phyloP scores from a whole-genome alignment of 1,139 yeast genomes.

The Scheffersomyces titani region DNA sequence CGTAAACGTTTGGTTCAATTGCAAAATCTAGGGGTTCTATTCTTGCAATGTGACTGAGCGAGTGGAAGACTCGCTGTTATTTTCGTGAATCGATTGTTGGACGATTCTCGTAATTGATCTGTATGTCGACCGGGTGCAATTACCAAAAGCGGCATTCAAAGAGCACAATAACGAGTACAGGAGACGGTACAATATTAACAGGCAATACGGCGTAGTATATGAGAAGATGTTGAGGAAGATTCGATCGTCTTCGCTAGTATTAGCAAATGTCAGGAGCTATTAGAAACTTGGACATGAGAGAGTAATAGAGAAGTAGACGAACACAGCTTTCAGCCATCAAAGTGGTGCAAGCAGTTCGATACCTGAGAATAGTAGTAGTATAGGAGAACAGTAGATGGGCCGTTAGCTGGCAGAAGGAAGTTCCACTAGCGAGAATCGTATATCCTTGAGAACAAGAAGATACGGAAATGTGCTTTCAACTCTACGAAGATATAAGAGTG shows the following conservation, averaged over 20 bases:
- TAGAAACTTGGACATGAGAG: neutral
- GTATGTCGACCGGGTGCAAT: neutral
- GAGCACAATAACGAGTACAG: neutral
- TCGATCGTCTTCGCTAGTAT: neutral
- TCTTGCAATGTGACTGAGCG: neutral
- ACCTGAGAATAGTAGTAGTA: neutral
- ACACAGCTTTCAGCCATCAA: too few species aligned
- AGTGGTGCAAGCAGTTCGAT: neutral
- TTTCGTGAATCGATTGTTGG: neutral
- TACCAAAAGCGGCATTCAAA: neutral
- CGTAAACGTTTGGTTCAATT: neutral
- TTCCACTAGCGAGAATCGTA: too few species aligned
- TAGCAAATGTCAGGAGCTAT: neutral
- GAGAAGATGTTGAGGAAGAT: neutral
- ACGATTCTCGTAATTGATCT: neutral
- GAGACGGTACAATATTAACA: neutral
- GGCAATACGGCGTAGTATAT: neutral
- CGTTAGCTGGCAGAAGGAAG: neutral
- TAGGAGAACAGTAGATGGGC: neutral
- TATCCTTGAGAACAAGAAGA: neutral
- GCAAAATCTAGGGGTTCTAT: neutral
- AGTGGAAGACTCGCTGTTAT: neutral
- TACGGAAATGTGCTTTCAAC: neutral
- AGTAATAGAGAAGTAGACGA: neutral
- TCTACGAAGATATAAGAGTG: slow-evolving; percentile 2